Evolutionary conservation across 225 moss, liverwort and hornwort genomes (phyloP).

Genomic region (Pleurozium schreberi): DNA sequence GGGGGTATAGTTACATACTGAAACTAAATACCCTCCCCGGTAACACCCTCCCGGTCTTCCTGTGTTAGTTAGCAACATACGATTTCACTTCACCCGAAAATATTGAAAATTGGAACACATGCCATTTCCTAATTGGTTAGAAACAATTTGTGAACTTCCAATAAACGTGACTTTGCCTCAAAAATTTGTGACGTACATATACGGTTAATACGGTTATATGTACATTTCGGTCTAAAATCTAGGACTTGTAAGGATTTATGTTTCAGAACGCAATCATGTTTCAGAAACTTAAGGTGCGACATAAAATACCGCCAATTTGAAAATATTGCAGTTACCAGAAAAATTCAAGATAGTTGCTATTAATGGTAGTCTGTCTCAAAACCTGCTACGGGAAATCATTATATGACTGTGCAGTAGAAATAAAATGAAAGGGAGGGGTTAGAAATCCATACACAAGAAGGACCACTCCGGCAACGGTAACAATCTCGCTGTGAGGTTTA

Average conservation of each 20-base stretch:
- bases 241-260: background rate
- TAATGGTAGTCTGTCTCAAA: background rate
- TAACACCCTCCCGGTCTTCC: too few relatives aligned
- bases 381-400: background rate
- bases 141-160: background rate
- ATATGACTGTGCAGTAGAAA: background rate
- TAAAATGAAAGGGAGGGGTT: background rate
- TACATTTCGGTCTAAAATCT: background rate
- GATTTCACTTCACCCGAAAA: background rate
- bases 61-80: background rate
- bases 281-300: too few relatives aligned
- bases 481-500: constrained; percentile 6
- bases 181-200: background rate
- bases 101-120: background rate
- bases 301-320: background rate
- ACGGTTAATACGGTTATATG: too few relatives aligned
- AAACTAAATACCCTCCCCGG: too few relatives aligned
- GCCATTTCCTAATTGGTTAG: background rate
- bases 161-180: background rate
- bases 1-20: too few relatives aligned
- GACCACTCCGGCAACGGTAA: constrained; percentile 2
- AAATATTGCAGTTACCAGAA: background rate
- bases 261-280: background rate
- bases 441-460: constrained; percentile 6
- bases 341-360: background rate